phyloP scores from a whole-genome alignment of 768 basidiomycete genomes.

The Pulveroboletus sp. region DNA sequence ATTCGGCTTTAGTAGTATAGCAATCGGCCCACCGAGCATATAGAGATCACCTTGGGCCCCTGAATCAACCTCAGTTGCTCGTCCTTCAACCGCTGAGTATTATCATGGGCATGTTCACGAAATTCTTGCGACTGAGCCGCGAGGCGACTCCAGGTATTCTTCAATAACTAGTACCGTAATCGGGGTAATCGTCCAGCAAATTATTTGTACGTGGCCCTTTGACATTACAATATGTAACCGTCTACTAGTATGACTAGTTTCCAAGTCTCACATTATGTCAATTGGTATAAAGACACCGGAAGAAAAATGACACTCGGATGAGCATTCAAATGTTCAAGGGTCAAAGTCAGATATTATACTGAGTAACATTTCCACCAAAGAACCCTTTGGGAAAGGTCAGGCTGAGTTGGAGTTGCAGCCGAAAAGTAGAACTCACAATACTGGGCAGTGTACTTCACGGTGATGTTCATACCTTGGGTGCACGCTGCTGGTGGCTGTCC shows the following conservation, averaged over 20 bases:
- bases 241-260: too few relatives aligned
- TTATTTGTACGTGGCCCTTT: too few relatives aligned
- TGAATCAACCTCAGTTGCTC: too few relatives aligned
- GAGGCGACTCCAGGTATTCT: too few relatives aligned
- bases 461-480: slow-evolving; percentile 39
- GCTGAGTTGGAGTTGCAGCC: too few relatives aligned
- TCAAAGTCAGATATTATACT: neutral
- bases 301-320: neutral
- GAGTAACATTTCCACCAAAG: slow-evolving; percentile 1
- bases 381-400: neutral
- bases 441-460: slow-evolving; percentile 48
- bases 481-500: slow-evolving; percentile 56
- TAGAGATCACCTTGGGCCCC: slow-evolving; percentile 6
- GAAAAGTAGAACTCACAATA: slow-evolving; percentile 41
- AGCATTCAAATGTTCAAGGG: neutral
- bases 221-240: too few relatives aligned
- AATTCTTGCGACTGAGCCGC: too few relatives aligned
- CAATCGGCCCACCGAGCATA: slow-evolving; percentile 24
- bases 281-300: neutral
- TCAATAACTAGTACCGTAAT: too few relatives aligned
- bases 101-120: too few relatives aligned
- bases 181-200: too few relatives aligned
- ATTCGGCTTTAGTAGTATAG: slow-evolving; percentile 28
- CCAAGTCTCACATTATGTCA: too few relatives aligned
- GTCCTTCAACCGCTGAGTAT: neutral